phyloP scores from a whole-genome alignment of 75 land plant genomes.

The Sequoiadendron giganteum region DNA sequence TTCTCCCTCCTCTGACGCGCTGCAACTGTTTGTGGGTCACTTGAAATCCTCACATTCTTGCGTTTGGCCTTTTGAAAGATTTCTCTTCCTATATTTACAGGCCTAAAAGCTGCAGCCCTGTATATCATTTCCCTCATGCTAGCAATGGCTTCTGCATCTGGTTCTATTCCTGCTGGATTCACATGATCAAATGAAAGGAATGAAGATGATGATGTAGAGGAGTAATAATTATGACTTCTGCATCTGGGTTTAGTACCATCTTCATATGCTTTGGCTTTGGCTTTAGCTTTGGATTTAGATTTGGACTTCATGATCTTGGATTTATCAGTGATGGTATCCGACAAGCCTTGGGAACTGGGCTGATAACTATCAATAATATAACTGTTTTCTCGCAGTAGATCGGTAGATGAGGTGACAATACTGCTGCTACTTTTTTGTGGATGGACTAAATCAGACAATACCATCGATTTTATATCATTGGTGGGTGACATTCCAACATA shows the following conservation, averaged over 20 bases:
- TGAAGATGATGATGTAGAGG: no score
- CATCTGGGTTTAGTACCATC: neutral
- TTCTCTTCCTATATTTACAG: constrained; percentile 41
- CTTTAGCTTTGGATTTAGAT: neutral
- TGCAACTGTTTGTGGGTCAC: constrained; percentile 55
- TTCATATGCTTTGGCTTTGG: neutral
- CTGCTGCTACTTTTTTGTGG: neutral
- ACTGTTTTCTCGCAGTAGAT: neutral
- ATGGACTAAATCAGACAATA: neutral
- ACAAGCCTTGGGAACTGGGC: neutral
- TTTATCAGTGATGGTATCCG: neutral
- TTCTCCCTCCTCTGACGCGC: constrained; percentile 50
- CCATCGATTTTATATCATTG: neutral
- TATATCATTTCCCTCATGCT: constrained; percentile 74
- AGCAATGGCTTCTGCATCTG: constrained; percentile 54
- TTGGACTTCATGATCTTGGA: neutral
- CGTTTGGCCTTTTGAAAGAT: constrained; percentile 43
- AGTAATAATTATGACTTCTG: neutral
- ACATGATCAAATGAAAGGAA: neutral
- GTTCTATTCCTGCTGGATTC: constrained; percentile 16
- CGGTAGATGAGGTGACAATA: neutral
- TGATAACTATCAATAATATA: neutral
- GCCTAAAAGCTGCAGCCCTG: constrained; percentile 63
- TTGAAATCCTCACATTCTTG: constrained; percentile 53
- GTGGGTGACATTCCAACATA: neutral